Base-by-base conservation (phyloP, 2,329 filamentous ascomycete genomes). In the Nannizziopsis barbatae region DNA sequence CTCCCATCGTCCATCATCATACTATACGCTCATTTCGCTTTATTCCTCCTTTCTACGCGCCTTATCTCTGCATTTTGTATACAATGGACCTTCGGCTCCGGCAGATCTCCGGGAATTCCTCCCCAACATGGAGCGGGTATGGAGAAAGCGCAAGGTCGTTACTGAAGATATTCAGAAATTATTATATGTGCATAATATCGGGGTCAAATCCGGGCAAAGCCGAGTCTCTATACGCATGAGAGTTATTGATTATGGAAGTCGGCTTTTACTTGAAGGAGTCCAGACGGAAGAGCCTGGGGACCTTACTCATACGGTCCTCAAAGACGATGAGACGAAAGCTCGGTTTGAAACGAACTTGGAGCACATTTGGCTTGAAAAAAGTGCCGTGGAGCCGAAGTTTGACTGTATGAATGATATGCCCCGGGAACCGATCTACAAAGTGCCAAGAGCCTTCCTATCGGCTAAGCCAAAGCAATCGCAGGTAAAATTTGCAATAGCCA, bases 61-160 rank as follows among this genome's bases (percentile, higher is more conserved):
- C 0, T 68, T 86, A 18, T 75, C 77, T 0, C 67, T 88, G 8
- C 82, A 87, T 58, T 75, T 79, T 52, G 81, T 81, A 1, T 83
- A 89, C 64, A 79, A 83, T 62, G 80, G 81, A 51, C 67, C 70
- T 27, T 69, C 73, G 41, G 71, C 76, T 0, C 80, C 84, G 0
- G 76, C 80, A 18, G 81, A 86, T 57, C 63, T 87, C 39, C 70
- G 73, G 32, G 68, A 72, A 27, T 71, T 88, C 32, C 72, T 76
- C 31, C 78, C 78, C 8, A 74, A 79, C 49, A 71, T 86, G 36
- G 77, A 82, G 10, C 75, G 79, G 54, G 70, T 81, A 33, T 89
- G 84, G 84, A 81, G 83, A 51, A 86, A 84, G 66, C 75, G 83
- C 30, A 73, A 73, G 49, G 81, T 87, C 12, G 75, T 72, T 0